phyloP scores from a whole-genome alignment of 768 basidiomycete species.

The Tephrocybe sp. region DNA sequence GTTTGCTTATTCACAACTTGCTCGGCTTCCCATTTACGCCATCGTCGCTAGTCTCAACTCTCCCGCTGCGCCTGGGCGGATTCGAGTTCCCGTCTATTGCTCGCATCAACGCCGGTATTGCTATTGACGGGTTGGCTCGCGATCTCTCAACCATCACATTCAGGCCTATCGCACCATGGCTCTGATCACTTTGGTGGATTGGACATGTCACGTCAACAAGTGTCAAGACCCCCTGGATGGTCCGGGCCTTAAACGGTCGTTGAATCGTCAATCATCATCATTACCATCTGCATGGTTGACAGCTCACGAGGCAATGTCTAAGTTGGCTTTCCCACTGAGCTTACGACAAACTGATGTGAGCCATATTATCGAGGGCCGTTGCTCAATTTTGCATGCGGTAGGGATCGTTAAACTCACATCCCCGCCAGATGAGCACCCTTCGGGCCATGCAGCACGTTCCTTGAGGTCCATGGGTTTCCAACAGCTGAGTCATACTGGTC shows the following conservation, averaged over 20 bases:
- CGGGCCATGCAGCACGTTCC: neutral
- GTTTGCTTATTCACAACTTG: slow-evolving; percentile 18
- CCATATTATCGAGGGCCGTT: slow-evolving; percentile 2
- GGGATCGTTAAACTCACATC: neutral
- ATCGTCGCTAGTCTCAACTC: neutral
- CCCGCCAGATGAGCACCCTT: neutral
- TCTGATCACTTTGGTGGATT: slow-evolving; percentile 16
- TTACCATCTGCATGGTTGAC: no score
- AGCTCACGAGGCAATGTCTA: no score
- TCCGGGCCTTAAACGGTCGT: neutral
- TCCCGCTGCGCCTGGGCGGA: slow-evolving; percentile 13
- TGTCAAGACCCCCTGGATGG: slow-evolving; percentile 9
- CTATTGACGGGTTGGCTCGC: slow-evolving; percentile 16
- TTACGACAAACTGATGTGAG: slow-evolving; percentile 3
- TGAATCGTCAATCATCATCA: no score
- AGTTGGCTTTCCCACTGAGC: no score
- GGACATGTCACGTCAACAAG: slow-evolving; percentile 14
- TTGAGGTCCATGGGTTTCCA: neutral
- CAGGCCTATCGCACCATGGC: slow-evolving; percentile 14
- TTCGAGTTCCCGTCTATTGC: slow-evolving; percentile 23
- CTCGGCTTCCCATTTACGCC: slow-evolving; percentile 23
- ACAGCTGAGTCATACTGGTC: neutral
- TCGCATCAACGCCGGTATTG: slow-evolving; percentile 17
- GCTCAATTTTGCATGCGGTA: slow-evolving; percentile 13
- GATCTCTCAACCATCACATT: slow-evolving; percentile 27